Base-by-base conservation (phyloP, 495 filamentous ascomycete genomes). In the Trichoderma orchidacearum region DNA sequence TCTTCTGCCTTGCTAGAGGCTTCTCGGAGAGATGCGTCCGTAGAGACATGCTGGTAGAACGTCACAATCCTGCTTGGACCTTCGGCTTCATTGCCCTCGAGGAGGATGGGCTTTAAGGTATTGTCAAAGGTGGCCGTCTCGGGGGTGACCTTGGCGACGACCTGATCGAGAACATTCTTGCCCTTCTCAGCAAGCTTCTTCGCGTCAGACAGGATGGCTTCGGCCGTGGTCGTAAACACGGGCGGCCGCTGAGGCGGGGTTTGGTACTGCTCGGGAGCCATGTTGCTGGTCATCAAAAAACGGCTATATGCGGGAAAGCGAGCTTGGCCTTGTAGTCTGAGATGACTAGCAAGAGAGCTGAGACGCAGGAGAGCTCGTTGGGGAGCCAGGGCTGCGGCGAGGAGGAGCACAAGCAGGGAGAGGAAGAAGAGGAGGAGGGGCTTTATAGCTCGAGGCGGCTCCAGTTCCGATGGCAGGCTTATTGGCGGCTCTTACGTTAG, bases 181-280 rank as follows among this genome's bases (percentile, higher is more conserved):
- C 85, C 87, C 41, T 66, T 73, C 23, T 85, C 78, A 58, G 90
- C 88, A 50, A 95, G 68, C 32, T 74, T 72, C 67, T 92, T 82
- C 32, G 91, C 85, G 63, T 91, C 90, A 56, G 79, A 75, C 21
- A 94, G 70, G 55, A 98, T 74, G 45, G 82, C 85, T 56, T 83
- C 72, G 18, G 86, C 81, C 48, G 90, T 96, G 52, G 87, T 88
- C 0, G 82, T 90, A 72, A 96, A 96, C 38, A 82, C 74, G 17
- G 92, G 89, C 35, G 93, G 91, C 21, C 83, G 75, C 68, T 96
- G 90, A 18, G 90, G 90, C 53, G 90, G 90, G 59, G 78, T 85
- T 64, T 78, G 72, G 64, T 80, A 84, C 66, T 75, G 75, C 58
- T 69, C 67, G 56, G 64, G 62, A 38, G 65, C 67, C 67, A 68